Evolutionary conservation across 2,329 filamentous ascomycete species (phyloP), one percentile per base, ranked within the genome.

Genomic region (Seiridium cupressi): DNA sequence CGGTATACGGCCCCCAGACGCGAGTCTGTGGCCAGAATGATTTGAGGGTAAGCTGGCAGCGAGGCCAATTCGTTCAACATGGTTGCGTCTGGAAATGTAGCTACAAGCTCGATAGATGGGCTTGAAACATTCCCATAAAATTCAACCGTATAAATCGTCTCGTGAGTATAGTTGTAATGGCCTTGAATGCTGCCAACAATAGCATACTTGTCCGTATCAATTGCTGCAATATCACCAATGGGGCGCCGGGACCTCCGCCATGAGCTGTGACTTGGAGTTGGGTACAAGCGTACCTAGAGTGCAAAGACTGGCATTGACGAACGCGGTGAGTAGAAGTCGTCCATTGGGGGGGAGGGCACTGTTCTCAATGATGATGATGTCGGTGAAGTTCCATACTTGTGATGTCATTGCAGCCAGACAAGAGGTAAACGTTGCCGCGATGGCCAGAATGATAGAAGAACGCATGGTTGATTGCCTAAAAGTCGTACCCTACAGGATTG

Each of bases 141-240:
- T 38, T 63, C 60, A 18, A 62, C 55, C 5, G 62, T 62, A 58
- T 58, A 63, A 58, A 63, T 58, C 10, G 62, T 63, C 46, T 63
- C 62, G 35, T 63, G 55, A 36, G 57, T 57, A 36, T 63, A 63
- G 34, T 47, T 58, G 51, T 59, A 63, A 47, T 55, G 56, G 18
- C 60, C 62, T 8, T 60, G 35, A 18, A 63, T 51, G 18, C 62
- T 60, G 18, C 62, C 55, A 3, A 48, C 55, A 26, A 57, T 48
- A 32, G 55, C 55, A 48, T 57, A 57, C 44, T 57, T 57, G 34
- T 57, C 55, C 42, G 18, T n/a, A 35, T 44, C 42, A 34, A 57
- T 57, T 26, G 42, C 34, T 2, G 55, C 55, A 34, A 57, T 57
- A 10, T 31, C 55, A 11, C 53, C 36, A 11, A 57, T 57, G 18